Evolutionary conservation across 2,329 filamentous ascomycete species (phyloP).

Genomic region (Colletotrichum agaves): DNA sequence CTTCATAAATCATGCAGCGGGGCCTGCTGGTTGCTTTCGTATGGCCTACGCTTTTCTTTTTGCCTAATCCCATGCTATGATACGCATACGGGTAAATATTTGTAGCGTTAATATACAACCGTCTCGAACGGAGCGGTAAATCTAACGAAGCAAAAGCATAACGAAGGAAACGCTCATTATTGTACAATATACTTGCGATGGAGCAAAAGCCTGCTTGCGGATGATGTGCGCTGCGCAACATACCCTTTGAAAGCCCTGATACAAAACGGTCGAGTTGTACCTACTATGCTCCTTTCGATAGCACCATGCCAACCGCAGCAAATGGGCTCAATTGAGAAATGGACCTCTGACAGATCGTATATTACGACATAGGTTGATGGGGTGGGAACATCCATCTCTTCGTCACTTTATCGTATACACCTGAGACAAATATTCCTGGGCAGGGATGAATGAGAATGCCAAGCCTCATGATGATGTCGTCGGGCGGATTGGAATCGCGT

Average conservation of each 20-base stretch:
- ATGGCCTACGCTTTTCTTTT: neutral
- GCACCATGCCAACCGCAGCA: too few species aligned
- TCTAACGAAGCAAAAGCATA: neutral
- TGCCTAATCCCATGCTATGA: neutral
- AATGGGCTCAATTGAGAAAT: neutral
- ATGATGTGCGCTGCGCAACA: too few species aligned
- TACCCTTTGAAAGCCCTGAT: too few species aligned
- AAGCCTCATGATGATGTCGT: slow-evolving; percentile 30
- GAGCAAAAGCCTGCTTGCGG: neutral
- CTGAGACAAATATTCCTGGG: neutral
- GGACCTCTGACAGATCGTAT: neutral
- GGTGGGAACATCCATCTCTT: slow-evolving; percentile 1
- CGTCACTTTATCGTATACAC: neutral
- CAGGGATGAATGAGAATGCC: slow-evolving; percentile 12
- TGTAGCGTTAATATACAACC: neutral
- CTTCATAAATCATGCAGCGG: neutral
- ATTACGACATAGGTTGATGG: neutral
- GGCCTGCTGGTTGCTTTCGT: neutral
- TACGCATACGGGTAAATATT: too few species aligned
- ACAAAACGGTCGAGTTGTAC: too few species aligned
- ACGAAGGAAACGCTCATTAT: neutral
- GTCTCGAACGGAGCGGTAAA: too few species aligned
- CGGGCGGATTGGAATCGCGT: neutral
- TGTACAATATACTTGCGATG: neutral
- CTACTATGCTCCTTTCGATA: too few species aligned